Percentiles rank a stretch among this genome's conserved stretches.
phyloP scores from a whole-genome alignment of 345 rosid genomes.

The Arabis hirsuta region DNA sequence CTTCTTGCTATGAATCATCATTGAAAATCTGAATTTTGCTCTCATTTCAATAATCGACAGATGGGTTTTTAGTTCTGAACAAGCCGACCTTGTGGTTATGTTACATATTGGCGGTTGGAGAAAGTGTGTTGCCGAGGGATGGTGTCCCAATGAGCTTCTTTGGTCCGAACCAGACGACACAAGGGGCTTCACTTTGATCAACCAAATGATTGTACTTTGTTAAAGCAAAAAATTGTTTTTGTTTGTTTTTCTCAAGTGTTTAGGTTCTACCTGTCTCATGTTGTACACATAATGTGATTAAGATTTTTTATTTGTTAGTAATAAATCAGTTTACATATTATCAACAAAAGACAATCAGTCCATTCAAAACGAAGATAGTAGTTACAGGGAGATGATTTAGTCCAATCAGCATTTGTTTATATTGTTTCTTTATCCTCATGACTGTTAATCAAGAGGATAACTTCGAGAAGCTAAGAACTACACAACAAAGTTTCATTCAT shows the following conservation, averaged over 20 bases:
- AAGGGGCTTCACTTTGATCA: constrained; percentile 16
- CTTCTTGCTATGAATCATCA: constrained; percentile 2
- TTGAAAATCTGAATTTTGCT: constrained; percentile 1
- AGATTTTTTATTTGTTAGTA: neutral
- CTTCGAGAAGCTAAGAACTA: constrained; percentile 28
- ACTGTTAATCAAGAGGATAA: constrained; percentile 25
- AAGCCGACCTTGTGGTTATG: neutral
- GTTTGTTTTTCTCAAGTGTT: neutral
- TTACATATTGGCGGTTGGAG: constrained; percentile 20
- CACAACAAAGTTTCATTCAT: constrained; percentile 31
- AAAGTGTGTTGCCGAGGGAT: constrained; percentile 5
- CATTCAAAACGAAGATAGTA: constrained; percentile 16
- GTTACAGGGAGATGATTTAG: constrained; percentile 28
- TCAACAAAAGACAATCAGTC: constrained; percentile 9
- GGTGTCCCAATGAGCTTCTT: constrained; percentile 20
- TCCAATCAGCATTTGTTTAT: constrained; percentile 15
- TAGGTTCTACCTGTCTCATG: constrained; percentile 8
- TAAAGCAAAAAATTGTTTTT: neutral
- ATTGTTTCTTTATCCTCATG: constrained; percentile 1
- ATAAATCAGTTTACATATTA: constrained; percentile 29
- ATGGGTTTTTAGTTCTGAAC: constrained; percentile 12
- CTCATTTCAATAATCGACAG: neutral
- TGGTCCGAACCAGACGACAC: constrained; percentile 28
- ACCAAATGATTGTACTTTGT: neutral
- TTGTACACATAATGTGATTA: constrained; percentile 19